Conservation (phyloP, 768 basidiomycete genomes). For the Boletus vermiculosoides region DNA sequence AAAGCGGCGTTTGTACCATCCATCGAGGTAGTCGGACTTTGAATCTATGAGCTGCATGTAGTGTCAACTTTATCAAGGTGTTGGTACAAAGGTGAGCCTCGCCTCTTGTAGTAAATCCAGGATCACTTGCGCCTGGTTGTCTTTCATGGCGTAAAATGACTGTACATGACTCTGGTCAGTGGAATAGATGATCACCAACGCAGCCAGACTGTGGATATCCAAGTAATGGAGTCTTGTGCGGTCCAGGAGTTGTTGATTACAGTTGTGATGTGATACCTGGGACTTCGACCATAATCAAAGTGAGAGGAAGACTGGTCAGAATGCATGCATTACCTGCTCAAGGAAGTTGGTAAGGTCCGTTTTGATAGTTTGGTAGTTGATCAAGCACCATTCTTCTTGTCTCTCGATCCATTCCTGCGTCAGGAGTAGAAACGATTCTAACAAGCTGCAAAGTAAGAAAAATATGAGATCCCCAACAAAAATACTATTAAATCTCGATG, state of each 20-base stretch:
- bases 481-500: neutral
- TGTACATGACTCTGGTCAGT: constrained; percentile 15
- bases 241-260: constrained; percentile 17
- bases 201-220: constrained; percentile 27
- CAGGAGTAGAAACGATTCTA: constrained; percentile 13
- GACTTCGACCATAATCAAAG: constrained; percentile 13
- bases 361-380: constrained; percentile 22
- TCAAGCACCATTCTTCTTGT: constrained; percentile 25
- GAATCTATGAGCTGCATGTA: constrained; percentile 23
- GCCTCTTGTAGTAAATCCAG: constrained; percentile 29
- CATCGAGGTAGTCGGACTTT: constrained; percentile 19
- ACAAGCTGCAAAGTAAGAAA: constrained; percentile 10
- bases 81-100: neutral
- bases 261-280: constrained; percentile 17
- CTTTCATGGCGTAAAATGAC: constrained; percentile 23
- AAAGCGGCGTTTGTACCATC: constrained; percentile 30
- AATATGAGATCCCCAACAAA: neutral
- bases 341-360: constrained; percentile 12
- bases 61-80: neutral
- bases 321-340: constrained; percentile 4
- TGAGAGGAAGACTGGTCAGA: neutral
- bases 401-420: constrained; percentile 21
- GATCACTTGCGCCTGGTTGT: constrained; percentile 25
- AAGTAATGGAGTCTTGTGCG: constrained; percentile 16
- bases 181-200: constrained; percentile 20